phyloP scores from a whole-genome alignment of 257 asterid genomes.

The Gardenia jasminoides region DNA sequence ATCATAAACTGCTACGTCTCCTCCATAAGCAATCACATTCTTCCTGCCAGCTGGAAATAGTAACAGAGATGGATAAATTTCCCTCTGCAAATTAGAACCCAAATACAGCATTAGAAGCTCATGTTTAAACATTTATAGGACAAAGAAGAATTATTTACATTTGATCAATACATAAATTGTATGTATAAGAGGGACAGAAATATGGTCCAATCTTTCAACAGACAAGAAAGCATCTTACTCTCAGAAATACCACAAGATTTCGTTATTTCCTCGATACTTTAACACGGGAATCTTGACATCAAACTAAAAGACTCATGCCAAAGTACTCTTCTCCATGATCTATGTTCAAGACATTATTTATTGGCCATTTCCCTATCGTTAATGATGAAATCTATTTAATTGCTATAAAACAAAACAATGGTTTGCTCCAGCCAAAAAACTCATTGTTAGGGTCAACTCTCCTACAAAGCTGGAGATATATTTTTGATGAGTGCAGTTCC shows the following conservation, averaged over 20 bases:
- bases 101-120: conserved; percentile 11
- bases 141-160: neutral
- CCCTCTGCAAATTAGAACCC: conserved; percentile 60
- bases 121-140: conserved; percentile 10
- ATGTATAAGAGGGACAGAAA: neutral
- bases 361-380: neutral
- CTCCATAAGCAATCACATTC: conserved; percentile 57
- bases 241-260: too few species aligned
- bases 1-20: conserved; percentile 65
- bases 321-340: neutral
- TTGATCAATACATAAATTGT: neutral
- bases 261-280: too few species aligned
- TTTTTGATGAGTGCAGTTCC: too few species aligned
- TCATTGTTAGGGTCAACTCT: too few species aligned
- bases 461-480: too few species aligned
- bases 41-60: conserved; percentile 75
- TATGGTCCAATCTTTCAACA: neutral
- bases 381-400: too few species aligned
- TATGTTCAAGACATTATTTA: neutral
- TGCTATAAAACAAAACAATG: too few species aligned
- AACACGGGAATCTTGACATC: neutral
- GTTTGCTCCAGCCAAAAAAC: too few species aligned
- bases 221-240: too few species aligned
- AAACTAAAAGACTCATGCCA: neutral
- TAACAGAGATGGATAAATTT: conserved; percentile 74